A percentile compares a stretch with the other conserved stretches of the same genome.
Evolutionary conservation across 2,329 filamentous ascomycete species (phyloP).

Genomic region (Chaetomium sp.): DNA sequence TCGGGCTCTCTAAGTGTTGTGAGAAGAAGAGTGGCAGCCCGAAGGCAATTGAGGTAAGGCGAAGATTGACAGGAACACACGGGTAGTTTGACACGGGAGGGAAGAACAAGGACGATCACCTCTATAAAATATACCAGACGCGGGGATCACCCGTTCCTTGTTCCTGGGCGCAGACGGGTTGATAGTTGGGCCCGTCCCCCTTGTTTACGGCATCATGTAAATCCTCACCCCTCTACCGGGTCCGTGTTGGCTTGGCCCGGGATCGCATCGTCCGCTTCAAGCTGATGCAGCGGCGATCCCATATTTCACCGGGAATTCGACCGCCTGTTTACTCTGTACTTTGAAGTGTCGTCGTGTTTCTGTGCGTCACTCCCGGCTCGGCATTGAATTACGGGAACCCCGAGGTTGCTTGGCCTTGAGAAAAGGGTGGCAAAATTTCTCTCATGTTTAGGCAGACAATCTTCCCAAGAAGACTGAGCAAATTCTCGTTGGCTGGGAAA

Average conservation of each 20-base stretch:
- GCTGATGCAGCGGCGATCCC: neutral
- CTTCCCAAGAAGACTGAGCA: no score
- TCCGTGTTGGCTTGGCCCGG: neutral
- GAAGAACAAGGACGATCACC: no score
- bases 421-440: no score
- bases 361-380: neutral
- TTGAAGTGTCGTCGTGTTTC: neutral
- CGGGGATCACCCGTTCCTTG: no score
- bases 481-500: no score
- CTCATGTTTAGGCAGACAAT: no score
- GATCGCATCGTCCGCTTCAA: constrained; percentile 1
- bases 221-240: neutral
- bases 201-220: constrained; percentile 3
- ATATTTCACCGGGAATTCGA: neutral
- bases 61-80: no score
- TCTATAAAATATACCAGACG: no score
- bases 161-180: constrained; percentile 1
- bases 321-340: neutral
- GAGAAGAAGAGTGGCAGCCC: neutral
- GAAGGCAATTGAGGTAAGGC: neutral
- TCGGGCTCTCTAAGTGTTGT: neutral
- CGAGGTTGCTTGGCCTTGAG: neutral
- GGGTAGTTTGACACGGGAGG: no score
- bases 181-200: constrained; percentile 2
- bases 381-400: neutral